These are phyloP conservation scores for Phytophthora capsici DNA, from an alignment of 352 stramenopile genomes.

Conservation along the genomic window DNA sequence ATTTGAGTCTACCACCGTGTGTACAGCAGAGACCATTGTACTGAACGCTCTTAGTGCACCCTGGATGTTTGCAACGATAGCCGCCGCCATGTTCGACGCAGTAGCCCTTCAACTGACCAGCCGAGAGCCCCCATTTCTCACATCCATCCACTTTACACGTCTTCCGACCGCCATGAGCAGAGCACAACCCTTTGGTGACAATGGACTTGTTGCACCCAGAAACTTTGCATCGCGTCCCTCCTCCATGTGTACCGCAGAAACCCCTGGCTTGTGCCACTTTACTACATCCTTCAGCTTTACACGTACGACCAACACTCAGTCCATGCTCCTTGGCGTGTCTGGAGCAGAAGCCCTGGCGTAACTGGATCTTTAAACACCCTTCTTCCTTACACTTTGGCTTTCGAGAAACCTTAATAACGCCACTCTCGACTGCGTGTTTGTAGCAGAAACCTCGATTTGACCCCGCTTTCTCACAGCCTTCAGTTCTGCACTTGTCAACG, in stretches of 20 bases:
- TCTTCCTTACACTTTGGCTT: conserved; percentile 34
- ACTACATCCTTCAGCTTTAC: conserved; percentile 29
- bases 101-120: conserved; percentile 28
- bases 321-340: conserved; percentile 29
- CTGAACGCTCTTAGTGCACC: conserved; percentile 31
- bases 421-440: conserved; percentile 25
- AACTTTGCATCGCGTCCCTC: conserved; percentile 29
- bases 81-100: conserved; percentile 38
- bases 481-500: conserved; percentile 13
- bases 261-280: conserved; percentile 30
- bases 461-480: conserved; percentile 26
- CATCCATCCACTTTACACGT: conserved; percentile 31
- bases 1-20: conserved; percentile 20
- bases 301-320: conserved; percentile 23
- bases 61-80: conserved; percentile 28
- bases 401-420: conserved; percentile 14
- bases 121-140: conserved; percentile 27
- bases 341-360: conserved; percentile 29
- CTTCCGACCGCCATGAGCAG: conserved; percentile 27
- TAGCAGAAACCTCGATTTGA: conserved; percentile 32
- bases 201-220: conserved; percentile 25
- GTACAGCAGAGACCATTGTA: conserved; percentile 34
- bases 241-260: conserved; percentile 26
- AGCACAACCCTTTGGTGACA: conserved; percentile 31
- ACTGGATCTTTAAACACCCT: conserved; percentile 24